These are phyloP conservation scores for Colletotrichum tropicale DNA, from an alignment of 2,329 filamentous ascomycete genomes.

Conservation along the genomic window DNA sequence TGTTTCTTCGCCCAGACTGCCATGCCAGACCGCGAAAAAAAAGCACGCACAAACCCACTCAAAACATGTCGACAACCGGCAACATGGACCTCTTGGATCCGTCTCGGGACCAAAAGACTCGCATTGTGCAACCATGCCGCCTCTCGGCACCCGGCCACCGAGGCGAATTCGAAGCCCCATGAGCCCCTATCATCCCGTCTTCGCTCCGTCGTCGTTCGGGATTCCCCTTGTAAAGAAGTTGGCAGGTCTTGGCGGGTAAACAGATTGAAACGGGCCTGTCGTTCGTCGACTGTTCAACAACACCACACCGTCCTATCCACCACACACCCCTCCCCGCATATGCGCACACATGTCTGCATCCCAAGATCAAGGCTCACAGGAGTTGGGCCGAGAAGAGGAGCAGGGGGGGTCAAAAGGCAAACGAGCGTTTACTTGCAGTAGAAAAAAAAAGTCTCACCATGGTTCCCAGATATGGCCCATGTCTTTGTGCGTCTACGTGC, in stretches of 20 bases:
- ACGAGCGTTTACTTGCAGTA: neutral
- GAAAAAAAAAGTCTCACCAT: slow-evolving; percentile 12
- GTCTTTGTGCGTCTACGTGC: slow-evolving; percentile 3
- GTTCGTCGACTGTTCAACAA: neutral
- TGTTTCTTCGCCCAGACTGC: neutral
- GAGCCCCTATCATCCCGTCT: slow-evolving; percentile 11
- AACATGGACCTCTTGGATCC: neutral
- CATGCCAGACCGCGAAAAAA: neutral
- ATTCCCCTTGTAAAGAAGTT: neutral
- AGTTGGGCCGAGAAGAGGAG: slow-evolving; percentile 1
- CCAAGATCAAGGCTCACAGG: slow-evolving; percentile 2
- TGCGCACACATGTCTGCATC: neutral
- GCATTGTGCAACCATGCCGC: neutral
- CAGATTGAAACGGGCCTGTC: slow-evolving; percentile 12
- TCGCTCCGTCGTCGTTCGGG: neutral
- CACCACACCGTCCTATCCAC: neutral
- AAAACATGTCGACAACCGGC: neutral
- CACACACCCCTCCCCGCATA: neutral
- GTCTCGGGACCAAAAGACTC: slow-evolving; percentile 7
- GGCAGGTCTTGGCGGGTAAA: slow-evolving; percentile 10
- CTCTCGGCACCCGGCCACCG: neutral
- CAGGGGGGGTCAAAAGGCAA: neutral
- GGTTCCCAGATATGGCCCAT: neutral
- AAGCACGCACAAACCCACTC: slow-evolving; percentile 3
- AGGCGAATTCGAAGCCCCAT: neutral